Evolutionary conservation across 75 land plant genomes (phyloP).

Genomic region (Isoetes taiwanensis): DNA sequence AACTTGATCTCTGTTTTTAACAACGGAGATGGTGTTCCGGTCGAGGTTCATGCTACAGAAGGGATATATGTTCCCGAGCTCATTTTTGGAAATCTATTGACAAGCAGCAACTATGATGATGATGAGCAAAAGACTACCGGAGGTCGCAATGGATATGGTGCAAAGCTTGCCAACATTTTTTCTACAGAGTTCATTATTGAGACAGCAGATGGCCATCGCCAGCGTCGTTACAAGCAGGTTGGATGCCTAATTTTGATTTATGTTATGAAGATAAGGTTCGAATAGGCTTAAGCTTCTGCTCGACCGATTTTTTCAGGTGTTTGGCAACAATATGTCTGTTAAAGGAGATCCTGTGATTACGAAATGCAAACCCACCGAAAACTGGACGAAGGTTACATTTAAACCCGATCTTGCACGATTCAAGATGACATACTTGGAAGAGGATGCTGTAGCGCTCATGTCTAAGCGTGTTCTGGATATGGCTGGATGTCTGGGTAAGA

Average conservation of each 20-base stretch:
- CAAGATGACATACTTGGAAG: conserved; percentile 80
- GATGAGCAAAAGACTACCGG: conserved; percentile 90
- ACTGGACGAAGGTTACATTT: conserved; percentile 95
- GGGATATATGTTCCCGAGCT: conserved; percentile 97
- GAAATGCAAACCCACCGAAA: conserved; percentile 62
- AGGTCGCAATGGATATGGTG: conserved; percentile 91
- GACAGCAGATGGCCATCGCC: conserved; percentile 88
- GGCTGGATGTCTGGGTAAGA: conserved; percentile 81
- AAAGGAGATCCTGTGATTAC: conserved; percentile 69
- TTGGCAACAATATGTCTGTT: conserved; percentile 69
- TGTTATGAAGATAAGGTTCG: not conserved
- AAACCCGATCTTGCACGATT: conserved; percentile 91
- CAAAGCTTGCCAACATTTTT: conserved; percentile 81
- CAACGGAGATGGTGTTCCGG: conserved; percentile 91
- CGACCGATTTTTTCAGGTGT: conserved; percentile 40
- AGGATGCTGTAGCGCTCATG: conserved; percentile 88
- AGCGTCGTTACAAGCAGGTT: conserved; percentile 92
- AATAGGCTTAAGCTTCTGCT: not conserved
- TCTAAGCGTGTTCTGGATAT: conserved; percentile 84
- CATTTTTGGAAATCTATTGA: conserved; percentile 85
- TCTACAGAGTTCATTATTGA: conserved; percentile 90
- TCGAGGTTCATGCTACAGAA: conserved; percentile 83
- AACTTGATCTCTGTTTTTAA: conserved; percentile 74
- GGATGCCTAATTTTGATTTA: not conserved
- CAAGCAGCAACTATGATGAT: conserved; percentile 95